Evolutionary conservation across 2,329 filamentous ascomycete genomes (phyloP).

Genomic region (Ophiostoma sp.): DNA sequence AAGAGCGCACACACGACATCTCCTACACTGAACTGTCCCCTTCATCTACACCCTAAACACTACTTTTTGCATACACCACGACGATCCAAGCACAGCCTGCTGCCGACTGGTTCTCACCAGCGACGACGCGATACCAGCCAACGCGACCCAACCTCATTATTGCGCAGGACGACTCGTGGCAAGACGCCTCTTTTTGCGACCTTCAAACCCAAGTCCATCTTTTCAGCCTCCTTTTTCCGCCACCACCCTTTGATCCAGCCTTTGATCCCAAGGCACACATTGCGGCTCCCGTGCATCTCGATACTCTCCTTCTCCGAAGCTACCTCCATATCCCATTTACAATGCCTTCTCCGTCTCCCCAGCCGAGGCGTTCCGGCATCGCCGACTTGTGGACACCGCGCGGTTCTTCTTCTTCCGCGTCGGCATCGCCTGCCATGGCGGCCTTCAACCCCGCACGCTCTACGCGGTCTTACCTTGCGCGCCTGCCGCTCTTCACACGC

Average conservation of each 20-base stretch:
- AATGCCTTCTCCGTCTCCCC: slow-evolving; percentile 28
- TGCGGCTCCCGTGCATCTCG: neutral
- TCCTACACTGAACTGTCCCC: neutral
- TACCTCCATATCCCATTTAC: neutral
- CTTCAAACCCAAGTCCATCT: neutral
- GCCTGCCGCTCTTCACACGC: slow-evolving; percentile 86
- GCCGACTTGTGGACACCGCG: slow-evolving; percentile 27
- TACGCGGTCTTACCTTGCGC: slow-evolving; percentile 72
- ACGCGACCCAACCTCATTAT: neutral
- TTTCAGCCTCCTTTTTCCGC: neutral
- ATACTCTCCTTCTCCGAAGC: neutral
- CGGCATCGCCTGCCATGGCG: slow-evolving; percentile 23
- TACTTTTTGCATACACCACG: neutral
- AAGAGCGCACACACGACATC: slow-evolving; percentile 3
- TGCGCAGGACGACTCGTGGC: neutral
- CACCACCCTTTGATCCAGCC: neutral
- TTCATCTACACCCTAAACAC: neutral
- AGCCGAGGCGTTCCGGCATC: slow-evolving; percentile 23
- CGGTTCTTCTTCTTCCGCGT: neutral
- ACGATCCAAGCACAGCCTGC: neutral
- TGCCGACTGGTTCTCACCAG: slow-evolving; percentile 9
- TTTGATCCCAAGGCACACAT: neutral
- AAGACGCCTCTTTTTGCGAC: neutral
- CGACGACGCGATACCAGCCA: neutral
- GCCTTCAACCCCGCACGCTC: slow-evolving; percentile 70